Evolutionary conservation across 768 basidiomycete genomes (phyloP), one percentile per base, ranked within the genome.

Genomic region (Lentinula boryana): DNA sequence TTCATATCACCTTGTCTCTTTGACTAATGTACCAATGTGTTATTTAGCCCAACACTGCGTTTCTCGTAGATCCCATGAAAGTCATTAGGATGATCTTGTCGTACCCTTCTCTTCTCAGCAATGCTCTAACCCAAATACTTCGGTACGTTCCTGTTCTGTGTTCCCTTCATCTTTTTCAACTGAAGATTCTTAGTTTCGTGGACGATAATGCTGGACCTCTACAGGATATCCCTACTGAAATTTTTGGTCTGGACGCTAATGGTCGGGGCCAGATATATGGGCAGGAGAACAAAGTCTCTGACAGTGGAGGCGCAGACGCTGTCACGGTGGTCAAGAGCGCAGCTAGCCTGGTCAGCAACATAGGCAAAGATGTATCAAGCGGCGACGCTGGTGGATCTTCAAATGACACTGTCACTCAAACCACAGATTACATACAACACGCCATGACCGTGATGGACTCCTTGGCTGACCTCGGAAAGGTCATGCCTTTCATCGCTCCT

Each of bases 401-500:
- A 12, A 58, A 33, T 38, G 7, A 41, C 35, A 48, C 35, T 16
- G 49, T 52, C 21, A 18, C 58, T 41, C 21, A 9, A 35, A 35
- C 58, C 3, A 49, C 58, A 52, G 48, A 58, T 18, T 60, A 60
- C 48, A 55, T 75, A 38, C 51, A 68, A 18, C 65, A 64, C 21
- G 76, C 76, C 6, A 60, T 74, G 43, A 69, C 73, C 55, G 67
- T 76, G 10, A 62, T 74, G 10, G 67, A 65, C 38, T 61, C 64
- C 16, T 65, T 77, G 41, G 68, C 75, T 38, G 75, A 76, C 63
- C 55, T 76, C 18, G 75, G 75, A 9, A 71, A 68, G 57, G 69
- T 70, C 2, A 43, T 78, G 8, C 76, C 75, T 15, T 75, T 75
- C 63, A 63, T 78, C 21, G 71, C 74, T 0, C 75, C 76, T 1